Evolutionary conservation across 2,329 filamentous ascomycete genomes (phyloP).

Genomic region (Fusarium nisikadoi): DNA sequence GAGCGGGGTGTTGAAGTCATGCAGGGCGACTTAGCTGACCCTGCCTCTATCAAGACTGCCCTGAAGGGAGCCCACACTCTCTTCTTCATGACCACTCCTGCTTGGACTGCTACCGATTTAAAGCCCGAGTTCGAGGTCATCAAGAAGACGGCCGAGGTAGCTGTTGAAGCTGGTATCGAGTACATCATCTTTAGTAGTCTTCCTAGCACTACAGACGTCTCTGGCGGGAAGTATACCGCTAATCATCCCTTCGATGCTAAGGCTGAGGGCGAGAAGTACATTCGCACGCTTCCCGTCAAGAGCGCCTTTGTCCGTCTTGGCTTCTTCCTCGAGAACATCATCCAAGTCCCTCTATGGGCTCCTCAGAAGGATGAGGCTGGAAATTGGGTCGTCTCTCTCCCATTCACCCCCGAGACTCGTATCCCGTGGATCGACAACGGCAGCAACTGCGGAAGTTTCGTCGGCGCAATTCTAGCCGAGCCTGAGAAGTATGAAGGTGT

Average conservation of each 20-base stretch:
- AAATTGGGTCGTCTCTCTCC: conserved; percentile 42
- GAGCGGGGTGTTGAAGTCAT: conserved; percentile 48
- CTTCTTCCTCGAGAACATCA: conserved; percentile 55
- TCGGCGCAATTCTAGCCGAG: conserved; percentile 54
- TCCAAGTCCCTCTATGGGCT: conserved; percentile 44
- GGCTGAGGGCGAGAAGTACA: conserved; percentile 62
- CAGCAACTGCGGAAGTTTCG: conserved; percentile 57
- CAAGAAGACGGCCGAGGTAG: conserved; percentile 54
- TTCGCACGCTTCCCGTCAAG: conserved; percentile 58
- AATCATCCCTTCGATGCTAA: conserved; percentile 63
- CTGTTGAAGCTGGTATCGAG: conserved; percentile 50
- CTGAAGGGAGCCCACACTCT: conserved; percentile 58
- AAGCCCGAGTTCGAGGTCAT: conserved; percentile 51
- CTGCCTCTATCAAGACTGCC: conserved; percentile 52
- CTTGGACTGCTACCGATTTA: conserved; percentile 49
- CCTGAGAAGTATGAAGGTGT: conserved; percentile 56
- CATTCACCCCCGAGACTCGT: conserved; percentile 38
- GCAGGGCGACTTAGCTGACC: conserved; percentile 54
- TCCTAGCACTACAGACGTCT: conserved; percentile 48
- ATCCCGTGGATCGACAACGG: conserved; percentile 58
- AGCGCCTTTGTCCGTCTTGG: conserved; percentile 55
- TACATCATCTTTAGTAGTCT: conserved; percentile 56
- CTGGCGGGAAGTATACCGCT: conserved; percentile 48
- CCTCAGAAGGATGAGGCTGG: conserved; percentile 46
- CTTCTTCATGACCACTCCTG: conserved; percentile 59